Evolutionary conservation across 2,329 filamentous ascomycete genomes (phyloP), one percentile per base, ranked within the genome.

Genomic region (Hypocreales sp.): DNA sequence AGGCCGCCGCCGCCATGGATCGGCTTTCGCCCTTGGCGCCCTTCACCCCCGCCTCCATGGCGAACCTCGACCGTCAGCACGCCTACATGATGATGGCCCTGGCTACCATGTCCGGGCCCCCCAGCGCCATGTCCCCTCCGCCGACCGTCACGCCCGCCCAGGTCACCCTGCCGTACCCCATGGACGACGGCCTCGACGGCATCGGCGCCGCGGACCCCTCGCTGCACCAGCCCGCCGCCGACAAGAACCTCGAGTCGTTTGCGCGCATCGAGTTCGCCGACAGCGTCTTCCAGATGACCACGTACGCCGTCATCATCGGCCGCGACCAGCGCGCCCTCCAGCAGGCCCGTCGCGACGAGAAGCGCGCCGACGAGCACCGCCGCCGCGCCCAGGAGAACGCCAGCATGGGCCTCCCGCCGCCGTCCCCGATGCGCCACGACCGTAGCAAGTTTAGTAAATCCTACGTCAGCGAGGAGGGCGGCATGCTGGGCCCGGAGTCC

Each of bases 221-320:
- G 22, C 40, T 48, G 20, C 48, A 48, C 10, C 51, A 53, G 28
- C 38, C 45, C 27, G 45, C 38, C n/a, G 35, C 47, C 7, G 46
- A 51, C 13, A 57, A 60, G 37, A 54, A 50, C 25, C 48, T 72
- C 10, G 62, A 70, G 40, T 69, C 65, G 4, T 72, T 69, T 45
- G 67, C 67, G 23, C 57, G 61, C 28, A 58, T 86, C 34, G 68
- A 74, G 40, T 84, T 86, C 45, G 64, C 67, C 38, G 79, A 86
- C 55, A 77, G 78, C 44, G 67, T 73, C 30, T 84, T 80, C 47
- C 79, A 80, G 50, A 79, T 86, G 72, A 81, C 73, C 27, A 82
- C 77, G 2, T 76, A 75, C 40, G 64, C 69, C 28, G 66, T 84
- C 39, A 67, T 79, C 31, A 69, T 86, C 16, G 79, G 78, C 29